These are phyloP conservation scores for Bipolaris bicolor DNA, from an alignment of 2,329 filamentous ascomycete species.

Conservation along the genomic window DNA sequence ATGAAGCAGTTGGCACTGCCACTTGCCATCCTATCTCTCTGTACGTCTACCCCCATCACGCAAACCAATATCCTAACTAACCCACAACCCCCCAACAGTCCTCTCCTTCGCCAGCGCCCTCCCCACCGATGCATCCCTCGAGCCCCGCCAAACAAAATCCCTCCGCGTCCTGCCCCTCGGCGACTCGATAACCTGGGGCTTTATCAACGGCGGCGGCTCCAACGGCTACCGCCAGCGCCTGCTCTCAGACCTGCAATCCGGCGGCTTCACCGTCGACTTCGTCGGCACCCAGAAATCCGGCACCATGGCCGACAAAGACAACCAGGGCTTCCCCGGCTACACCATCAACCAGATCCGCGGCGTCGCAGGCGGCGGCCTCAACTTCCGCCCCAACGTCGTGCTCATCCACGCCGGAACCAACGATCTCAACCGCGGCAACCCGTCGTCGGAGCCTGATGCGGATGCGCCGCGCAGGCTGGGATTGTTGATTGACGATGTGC, in stretches of 20 bases:
- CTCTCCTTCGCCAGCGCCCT: conserved; percentile 10
- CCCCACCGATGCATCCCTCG: conserved; percentile 7
- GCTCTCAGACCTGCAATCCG: conserved; percentile 28
- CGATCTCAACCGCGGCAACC: conserved; percentile 24
- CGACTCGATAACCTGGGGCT: conserved; percentile 42
- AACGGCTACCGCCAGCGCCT: conserved; percentile 46
- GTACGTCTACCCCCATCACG: not conserved
- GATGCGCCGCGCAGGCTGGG: conserved; percentile 45
- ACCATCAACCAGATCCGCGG: conserved; percentile 39
- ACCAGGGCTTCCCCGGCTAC: conserved; percentile 44
- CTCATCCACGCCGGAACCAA: conserved; percentile 33
- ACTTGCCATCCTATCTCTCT: conserved; percentile 8
- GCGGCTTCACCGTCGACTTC: conserved; percentile 31
- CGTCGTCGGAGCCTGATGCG: conserved; percentile 23
- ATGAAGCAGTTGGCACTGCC: conserved; percentile 8
- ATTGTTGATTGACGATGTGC: conserved; percentile 42
- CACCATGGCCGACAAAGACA: conserved; percentile 41
- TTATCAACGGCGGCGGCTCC: conserved; percentile 19
- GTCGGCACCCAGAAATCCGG: conserved; percentile 40
- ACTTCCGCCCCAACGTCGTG: conserved; percentile 28
- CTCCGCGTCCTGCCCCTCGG: conserved; percentile 29
- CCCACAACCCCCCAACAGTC: not conserved
- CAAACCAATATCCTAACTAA: not conserved
- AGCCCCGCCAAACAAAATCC: conserved; percentile 6
- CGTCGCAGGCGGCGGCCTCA: conserved; percentile 8